Conservation (phyloP, 2,329 filamentous ascomycete species). For the Macrophomina tecta region DNA sequence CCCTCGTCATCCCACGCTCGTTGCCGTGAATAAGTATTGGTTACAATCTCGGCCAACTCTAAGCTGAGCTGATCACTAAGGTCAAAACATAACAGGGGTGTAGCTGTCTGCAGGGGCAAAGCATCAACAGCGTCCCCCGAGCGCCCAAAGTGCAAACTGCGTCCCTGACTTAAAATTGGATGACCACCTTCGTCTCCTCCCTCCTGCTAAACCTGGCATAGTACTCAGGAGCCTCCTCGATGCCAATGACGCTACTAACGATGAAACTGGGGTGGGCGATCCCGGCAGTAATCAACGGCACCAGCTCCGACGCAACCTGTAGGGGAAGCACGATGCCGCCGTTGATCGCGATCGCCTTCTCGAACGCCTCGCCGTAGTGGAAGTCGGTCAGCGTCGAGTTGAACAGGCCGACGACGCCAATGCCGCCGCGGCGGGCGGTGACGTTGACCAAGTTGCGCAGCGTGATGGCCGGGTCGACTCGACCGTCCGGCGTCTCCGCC, state of each 20-base stretch:
- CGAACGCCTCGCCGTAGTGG: neutral
- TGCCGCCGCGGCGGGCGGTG: conserved; percentile 37
- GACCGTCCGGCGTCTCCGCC: conserved; percentile 33
- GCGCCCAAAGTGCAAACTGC: too few species aligned
- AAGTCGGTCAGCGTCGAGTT: neutral
- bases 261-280: conserved; percentile 32
- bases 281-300: conserved; percentile 32
- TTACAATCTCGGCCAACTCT: too few species aligned
- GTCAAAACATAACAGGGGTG: too few species aligned
- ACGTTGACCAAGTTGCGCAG: conserved; percentile 39
- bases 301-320: conserved; percentile 29
- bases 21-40: too few species aligned
- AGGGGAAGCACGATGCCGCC: conserved; percentile 31
- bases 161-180: conserved; percentile 22
- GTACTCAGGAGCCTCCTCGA: conserved; percentile 34
- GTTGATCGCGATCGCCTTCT: conserved; percentile 27
- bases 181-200: conserved; percentile 36
- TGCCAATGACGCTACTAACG: conserved; percentile 30
- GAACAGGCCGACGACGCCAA: conserved; percentile 35
- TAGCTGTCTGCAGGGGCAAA: too few species aligned
- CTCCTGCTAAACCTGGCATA: conserved; percentile 31
- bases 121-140: too few species aligned
- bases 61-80: too few species aligned
- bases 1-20: too few species aligned
- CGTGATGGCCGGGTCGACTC: conserved; percentile 32